Evolutionary conservation across 768 basidiomycete species (phyloP), one percentile per base, ranked within the genome.

Genomic region (Pleurotus salmoneostramineus): DNA sequence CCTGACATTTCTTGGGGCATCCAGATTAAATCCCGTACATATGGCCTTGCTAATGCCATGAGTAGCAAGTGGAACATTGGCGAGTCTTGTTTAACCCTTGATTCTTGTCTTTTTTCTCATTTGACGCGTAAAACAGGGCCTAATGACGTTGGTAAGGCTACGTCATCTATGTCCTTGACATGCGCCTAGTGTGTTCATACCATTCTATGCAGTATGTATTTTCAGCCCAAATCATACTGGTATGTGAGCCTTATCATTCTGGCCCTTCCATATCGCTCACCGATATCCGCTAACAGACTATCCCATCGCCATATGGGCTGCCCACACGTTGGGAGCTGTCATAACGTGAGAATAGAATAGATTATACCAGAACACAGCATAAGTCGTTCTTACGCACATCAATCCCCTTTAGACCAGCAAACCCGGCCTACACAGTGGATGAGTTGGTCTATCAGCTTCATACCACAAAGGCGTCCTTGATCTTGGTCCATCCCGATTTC

Each of bases 181-280:
- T 27, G 21, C 21, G 21, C 21, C 21, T 27, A 27, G 21, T 27
- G 21, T 27, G 21, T 27, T 27, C 21, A 27, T 27, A 27, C 21
- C 21, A 27, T 27, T 27, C 21, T 27, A 27, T 17, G 17, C 47
- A 86, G 87, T 86, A 44, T 83, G 85, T 63, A 63, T 89, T 37
- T 83, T 83, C 68, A 83, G 85, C 61, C 82, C 84, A 10, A 89
- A 89, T 62, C 76, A 85, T 65, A 71, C 83, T 31, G 85, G 87
- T 27, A 27, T 27, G 21, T 87, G 55, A 61, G 71, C 43, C n/a
- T 42, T 42, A 42, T 42, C 40, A 42, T 10, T 27, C 21, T 27
- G n/a, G 40, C 40, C 40, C 40, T 42, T 42, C 40, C 8, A 10
- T 27, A 27, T 27, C 21, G 21, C 21, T 27, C 37, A 40, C 37